Percentiles rank a stretch among this genome's conserved stretches.
phyloP scores from a whole-genome alignment of 2,329 filamentous ascomycete genomes.

The Penicillium sp. region DNA sequence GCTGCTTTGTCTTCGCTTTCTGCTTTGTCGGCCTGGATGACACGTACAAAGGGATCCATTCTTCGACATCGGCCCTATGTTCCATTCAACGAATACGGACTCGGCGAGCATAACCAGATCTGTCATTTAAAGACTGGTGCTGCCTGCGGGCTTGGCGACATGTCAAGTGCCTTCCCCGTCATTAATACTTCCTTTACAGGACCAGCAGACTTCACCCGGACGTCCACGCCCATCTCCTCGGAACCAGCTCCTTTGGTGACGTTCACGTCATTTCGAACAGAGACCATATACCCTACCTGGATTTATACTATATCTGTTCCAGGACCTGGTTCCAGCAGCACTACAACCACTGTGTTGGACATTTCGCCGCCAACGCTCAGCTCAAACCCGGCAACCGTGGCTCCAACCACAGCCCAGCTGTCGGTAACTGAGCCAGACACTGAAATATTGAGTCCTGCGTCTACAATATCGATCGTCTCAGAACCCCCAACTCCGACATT shows the following conservation, averaged over 20 bases:
- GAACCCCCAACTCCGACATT: neutral
- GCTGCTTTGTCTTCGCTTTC: neutral
- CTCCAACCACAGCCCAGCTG: neutral
- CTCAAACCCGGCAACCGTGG: neutral
- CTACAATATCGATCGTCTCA: neutral
- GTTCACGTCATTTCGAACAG: conserved; percentile 3
- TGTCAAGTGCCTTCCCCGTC: conserved; percentile 1
- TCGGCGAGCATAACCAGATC: neutral
- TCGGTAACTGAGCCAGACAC: neutral
- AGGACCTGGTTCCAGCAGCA: neutral
- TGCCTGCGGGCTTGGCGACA: conserved; percentile 3
- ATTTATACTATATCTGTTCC: neutral
- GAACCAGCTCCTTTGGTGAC: neutral
- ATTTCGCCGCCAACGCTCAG: neutral
- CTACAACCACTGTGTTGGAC: neutral
- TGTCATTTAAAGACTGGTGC: neutral
- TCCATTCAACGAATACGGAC: neutral
- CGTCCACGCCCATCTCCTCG: neutral
- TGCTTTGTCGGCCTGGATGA: neutral
- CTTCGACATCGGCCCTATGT: conserved; percentile 3
- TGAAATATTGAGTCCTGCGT: neutral
- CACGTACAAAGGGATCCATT: conserved; percentile 3
- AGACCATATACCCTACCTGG: conserved; percentile 7
- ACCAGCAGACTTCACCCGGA: neutral
- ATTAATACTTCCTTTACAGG: neutral